Base-by-base conservation (phyloP, 768 basidiomycete genomes). In the Leccinellum luteum region DNA sequence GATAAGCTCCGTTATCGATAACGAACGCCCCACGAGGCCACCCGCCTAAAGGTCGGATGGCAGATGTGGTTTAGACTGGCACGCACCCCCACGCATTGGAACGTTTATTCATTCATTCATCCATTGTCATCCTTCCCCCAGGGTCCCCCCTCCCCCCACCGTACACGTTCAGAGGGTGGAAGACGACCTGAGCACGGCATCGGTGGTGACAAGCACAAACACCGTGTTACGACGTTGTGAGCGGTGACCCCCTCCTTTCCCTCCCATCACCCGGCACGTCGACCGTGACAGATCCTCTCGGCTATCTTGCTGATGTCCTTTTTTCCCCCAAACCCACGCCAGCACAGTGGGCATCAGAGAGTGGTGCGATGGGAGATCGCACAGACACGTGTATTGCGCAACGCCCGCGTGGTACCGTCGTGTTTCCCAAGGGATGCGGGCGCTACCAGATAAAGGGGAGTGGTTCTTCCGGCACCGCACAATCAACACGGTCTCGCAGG, bases 1-100 rank as follows among this genome's bases (percentile, higher is more conserved):
- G 62, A 63, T 63, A 53, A 64, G 6, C 62, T 64, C 35, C 44
- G 64, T 66, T 66, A 62, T 53, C 50, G 32, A 21, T 27, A 41
- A 41, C 38, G n/a, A 41, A 4, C 38, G 17, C 38, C n/a, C 55
- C 64, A 57, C 53, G 62, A 64, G 56, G 56, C 51, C 44, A 53
- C 48, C 55, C 50, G 54, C n/a, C 25, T 15, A 17, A 8, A 23
- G 15, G 17, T 23, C 48, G 17, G 15, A 49, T 52, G n/a, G 23
- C 32, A 25, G 13, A 51, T 23, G 19, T 10, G 15, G 51, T 49
- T 53, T 49, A 52, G 54, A 13, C 35, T 44, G 35, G 35, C 60
- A 54, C 15, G 50, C 50, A 17, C 23, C 19, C 49, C 23, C 17
- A 10, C n/a, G 14, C 32, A 25, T 50, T 21, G 4, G 51, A n/a